Base-by-base conservation (phyloP, 2,329 filamentous ascomycete species). In the Aspergillus quadrilineatus region DNA sequence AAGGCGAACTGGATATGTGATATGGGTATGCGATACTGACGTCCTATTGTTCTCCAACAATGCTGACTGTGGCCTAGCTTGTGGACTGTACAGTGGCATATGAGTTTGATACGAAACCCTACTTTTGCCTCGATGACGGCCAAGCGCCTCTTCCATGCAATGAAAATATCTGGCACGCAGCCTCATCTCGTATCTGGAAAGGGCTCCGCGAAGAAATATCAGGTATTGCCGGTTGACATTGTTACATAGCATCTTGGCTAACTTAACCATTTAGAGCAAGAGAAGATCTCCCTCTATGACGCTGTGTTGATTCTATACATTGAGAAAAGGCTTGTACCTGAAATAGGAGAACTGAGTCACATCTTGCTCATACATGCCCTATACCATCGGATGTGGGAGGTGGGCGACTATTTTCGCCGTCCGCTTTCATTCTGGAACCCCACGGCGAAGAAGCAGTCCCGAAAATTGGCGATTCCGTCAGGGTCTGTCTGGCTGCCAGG, bases 301-400 rank as follows among this genome's bases (percentile, higher is more conserved):
- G 76, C 78, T 1, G 67, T 80, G 10, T 73, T 80, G 49, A 71
- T 72, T 3, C 61, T 81, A 2, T 82, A 81, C 61, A 73, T 80
- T 22, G 78, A 81, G 60, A 82, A 82, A 62, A 69, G 66, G 36
- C 64, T 82, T 6, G 69, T 76, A 8, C 63, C 71, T 1, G 71
- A 70, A 14, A 74, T 77, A 34, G 78, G 79, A 15, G 79, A 82
- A 42, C 79, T 82, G 56, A 77, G 77, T 34, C 75, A 79, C 9
- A 72, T 78, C 26, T 66, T 83, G 7, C 70, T 80, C 15, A 74
- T 82, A 26, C 79, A 81, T 62, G 79, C 78, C 4, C 70, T 83
- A 7, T 82, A 79, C 53, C 76, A 75, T 28, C 72, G 79, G 39
- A 77, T 77, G 49, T 80, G 78, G 75, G 77, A 82, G 53, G 75